Conservation (phyloP, 306 rosid species). For the Lathyrus oleraceus region DNA sequence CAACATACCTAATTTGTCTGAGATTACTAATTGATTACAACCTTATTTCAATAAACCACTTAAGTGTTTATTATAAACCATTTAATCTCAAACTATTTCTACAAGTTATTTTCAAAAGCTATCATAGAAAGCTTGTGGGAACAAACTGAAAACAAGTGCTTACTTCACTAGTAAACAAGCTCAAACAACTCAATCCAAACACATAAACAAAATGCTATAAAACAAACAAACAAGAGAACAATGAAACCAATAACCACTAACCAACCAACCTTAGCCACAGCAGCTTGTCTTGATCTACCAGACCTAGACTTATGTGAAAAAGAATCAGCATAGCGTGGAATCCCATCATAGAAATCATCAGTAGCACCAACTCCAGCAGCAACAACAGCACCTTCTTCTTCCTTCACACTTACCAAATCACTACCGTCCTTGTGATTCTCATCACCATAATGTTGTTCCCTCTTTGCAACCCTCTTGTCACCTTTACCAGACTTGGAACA, state of each 20-base stretch:
- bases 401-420: constrained; percentile 36
- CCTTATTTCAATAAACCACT: neutral
- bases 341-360: constrained; percentile 79
- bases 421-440: constrained; percentile 19
- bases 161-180: neutral
- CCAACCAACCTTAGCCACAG: constrained; percentile 71
- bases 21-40: neutral
- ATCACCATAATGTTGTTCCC: constrained; percentile 25
- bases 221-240: neutral
- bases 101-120: neutral
- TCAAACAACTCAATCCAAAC: neutral
- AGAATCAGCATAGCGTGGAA: constrained; percentile 61
- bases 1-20: neutral
- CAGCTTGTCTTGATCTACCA: constrained; percentile 57
- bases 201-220: neutral
- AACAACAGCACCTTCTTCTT: constrained; percentile 28
- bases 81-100: too few relatives aligned
- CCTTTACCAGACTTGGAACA: constrained; percentile 59
- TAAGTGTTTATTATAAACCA: neutral
- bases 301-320: constrained; percentile 67
- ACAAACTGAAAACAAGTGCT: neutral
- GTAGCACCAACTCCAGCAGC: neutral
- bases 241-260: neutral
- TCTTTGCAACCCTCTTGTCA: constrained; percentile 41
- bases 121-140: neutral